Evolutionary conservation across 768 basidiomycete species (phyloP).

Genomic region (Naganishia randhawae): DNA sequence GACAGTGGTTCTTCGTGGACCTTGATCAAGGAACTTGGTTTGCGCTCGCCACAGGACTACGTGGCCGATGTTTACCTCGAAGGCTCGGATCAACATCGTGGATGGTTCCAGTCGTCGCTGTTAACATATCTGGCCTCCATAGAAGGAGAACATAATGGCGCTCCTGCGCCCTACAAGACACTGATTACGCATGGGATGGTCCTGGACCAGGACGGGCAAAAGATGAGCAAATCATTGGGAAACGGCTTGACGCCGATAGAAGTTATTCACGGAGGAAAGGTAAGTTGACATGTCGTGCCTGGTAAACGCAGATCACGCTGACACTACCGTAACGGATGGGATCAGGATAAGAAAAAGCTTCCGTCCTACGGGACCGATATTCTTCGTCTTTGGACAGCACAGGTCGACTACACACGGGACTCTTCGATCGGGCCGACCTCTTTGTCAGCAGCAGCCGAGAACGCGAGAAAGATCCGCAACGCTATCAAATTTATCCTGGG

Average conservation of each 20-base stretch:
- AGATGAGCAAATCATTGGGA: slow-evolving; percentile 96
- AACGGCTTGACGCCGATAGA: slow-evolving; percentile 83
- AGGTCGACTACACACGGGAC: slow-evolving; percentile 83
- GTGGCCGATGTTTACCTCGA: slow-evolving; percentile 85
- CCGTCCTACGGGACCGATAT: slow-evolving; percentile 82
- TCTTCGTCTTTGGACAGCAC: slow-evolving; percentile 84
- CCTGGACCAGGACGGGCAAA: slow-evolving; percentile 79
- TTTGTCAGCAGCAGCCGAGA: slow-evolving; percentile 69
- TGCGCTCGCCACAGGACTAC: slow-evolving; percentile 38
- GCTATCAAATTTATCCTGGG: slow-evolving; percentile 81
- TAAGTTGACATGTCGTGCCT: slow-evolving; percentile 44
- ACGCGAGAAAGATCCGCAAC: slow-evolving; percentile 77
- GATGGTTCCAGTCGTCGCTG: slow-evolving; percentile 97
- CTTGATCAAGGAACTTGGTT: slow-evolving; percentile 55
- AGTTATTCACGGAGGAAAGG: slow-evolving; percentile 72
- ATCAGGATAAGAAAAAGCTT: slow-evolving; percentile 64
- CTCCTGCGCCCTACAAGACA: slow-evolving; percentile 62
- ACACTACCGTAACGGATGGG: neutral
- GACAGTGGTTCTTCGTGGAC: slow-evolving; percentile 96
- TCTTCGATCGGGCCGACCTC: slow-evolving; percentile 77
- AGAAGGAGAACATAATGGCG: slow-evolving; percentile 29
- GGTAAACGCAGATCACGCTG: neutral
- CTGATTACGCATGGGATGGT: slow-evolving; percentile 97
- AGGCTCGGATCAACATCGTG: slow-evolving; percentile 94
- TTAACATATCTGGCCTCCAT: slow-evolving; percentile 66